phyloP scores from a whole-genome alignment of 345 rosid genomes.

The Eucalyptus marginata region DNA sequence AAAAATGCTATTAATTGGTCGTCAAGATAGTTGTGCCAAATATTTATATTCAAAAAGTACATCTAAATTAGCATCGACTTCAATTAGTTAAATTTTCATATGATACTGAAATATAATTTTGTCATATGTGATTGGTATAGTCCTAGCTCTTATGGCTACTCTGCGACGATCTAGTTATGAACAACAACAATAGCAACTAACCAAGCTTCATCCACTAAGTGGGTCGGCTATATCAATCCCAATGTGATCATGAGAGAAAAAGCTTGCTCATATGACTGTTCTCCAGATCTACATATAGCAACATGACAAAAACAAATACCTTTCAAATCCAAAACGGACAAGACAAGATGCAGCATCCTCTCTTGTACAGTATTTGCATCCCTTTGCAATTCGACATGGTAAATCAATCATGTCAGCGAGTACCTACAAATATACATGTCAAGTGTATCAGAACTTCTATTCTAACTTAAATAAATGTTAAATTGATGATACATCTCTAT shows the following conservation, averaged over 20 bases:
- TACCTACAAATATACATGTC: constrained; percentile 35
- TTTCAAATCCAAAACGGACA: constrained; percentile 89
- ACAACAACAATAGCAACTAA: background rate
- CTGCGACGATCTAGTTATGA: background rate
- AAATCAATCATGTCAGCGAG: constrained; percentile 87
- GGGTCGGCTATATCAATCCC: background rate
- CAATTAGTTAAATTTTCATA: background rate
- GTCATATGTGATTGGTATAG: background rate
- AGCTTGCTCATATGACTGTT: background rate
- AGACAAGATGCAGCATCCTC: constrained; percentile 95
- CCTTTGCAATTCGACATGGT: constrained; percentile 98
- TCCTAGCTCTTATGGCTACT: background rate
- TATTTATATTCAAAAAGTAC: background rate
- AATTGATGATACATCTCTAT: background rate
- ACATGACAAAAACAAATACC: constrained; percentile 18
- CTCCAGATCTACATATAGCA: background rate
- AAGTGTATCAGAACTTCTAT: background rate
- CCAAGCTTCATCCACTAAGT: background rate
- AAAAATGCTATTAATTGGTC: too few relatives aligned
- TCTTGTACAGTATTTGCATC: constrained; percentile 87
- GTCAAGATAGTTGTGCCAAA: too few relatives aligned
- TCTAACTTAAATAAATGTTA: background rate
- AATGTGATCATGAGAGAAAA: background rate
- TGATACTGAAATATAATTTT: background rate
- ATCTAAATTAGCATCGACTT: background rate